Conservation (phyloP, 192 early-diverging fungal genomes). For the Coemansia sp. region DNA sequence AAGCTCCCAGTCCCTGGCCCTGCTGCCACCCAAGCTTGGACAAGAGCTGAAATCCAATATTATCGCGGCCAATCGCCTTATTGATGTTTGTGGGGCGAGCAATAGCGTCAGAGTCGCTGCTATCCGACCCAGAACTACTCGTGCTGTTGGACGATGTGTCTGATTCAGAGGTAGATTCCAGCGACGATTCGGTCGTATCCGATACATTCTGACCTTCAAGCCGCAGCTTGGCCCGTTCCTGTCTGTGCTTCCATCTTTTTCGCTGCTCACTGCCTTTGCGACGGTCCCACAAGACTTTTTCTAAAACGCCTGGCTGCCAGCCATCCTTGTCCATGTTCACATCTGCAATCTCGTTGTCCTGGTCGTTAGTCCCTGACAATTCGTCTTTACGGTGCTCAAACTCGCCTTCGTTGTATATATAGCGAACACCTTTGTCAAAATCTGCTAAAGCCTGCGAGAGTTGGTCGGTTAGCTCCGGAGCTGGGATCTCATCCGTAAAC, state of each 20-base stretch:
- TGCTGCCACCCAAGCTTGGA: constrained; percentile 50
- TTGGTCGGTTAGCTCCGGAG: constrained; percentile 15
- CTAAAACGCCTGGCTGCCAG: constrained; percentile 32
- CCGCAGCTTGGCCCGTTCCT: constrained; percentile 16
- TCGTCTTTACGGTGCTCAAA: constrained; percentile 15
- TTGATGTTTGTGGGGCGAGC: constrained; percentile 20
- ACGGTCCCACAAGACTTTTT: constrained; percentile 36
- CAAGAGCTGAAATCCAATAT: constrained; percentile 45
- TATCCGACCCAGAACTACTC: background rate
- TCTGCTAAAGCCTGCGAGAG: constrained; percentile 19
- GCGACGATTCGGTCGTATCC: constrained; percentile 2
- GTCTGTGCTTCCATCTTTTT: constrained; percentile 21
- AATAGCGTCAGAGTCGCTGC: background rate
- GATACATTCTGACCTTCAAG: constrained; percentile 13
- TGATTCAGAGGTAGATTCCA: constrained; percentile 8
- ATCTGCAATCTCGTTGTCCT: background rate
- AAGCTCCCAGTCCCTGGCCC: constrained; percentile 43
- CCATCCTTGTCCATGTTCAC: constrained; percentile 34
- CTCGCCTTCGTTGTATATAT: constrained; percentile 40
- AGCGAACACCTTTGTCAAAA: constrained; percentile 33
- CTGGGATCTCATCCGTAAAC: background rate
- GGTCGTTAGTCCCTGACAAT: background rate
- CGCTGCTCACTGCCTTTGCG: constrained; percentile 21
- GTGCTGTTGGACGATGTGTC: constrained; percentile 1
- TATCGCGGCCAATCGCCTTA: constrained; percentile 43